Evolutionary conservation across 441 rosid genomes (phyloP).

Genomic region (Populus hybrid): DNA sequence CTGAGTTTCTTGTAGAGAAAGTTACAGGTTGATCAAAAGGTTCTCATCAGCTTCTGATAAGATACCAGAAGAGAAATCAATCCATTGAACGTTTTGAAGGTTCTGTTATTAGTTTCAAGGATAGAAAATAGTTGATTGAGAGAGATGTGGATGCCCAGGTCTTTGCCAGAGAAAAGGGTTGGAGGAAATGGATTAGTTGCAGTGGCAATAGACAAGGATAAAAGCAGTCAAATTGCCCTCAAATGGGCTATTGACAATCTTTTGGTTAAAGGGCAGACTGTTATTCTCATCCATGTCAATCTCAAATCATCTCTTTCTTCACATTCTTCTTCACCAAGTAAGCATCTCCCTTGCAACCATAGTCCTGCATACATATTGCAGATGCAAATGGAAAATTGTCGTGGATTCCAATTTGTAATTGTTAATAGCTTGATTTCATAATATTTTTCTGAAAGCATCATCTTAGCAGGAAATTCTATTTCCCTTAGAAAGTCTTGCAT

Average conservation of each 20-base stretch:
- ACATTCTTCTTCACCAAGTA: slow-evolving; percentile 31
- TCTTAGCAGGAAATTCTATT: not conserved
- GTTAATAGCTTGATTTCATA: not conserved
- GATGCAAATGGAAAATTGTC: not conserved
- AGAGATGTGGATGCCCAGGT: slow-evolving; percentile 52
- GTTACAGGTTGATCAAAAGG: not conserved
- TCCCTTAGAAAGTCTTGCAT: not conserved
- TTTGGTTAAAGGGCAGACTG: slow-evolving; percentile 53
- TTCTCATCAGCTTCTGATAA: not conserved
- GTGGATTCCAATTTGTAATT: not conserved
- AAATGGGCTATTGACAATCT: slow-evolving; percentile 86
- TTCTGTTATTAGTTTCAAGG: not conserved
- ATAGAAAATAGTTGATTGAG: not conserved
- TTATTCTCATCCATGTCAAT: slow-evolving; percentile 79
- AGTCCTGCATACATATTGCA: not conserved
- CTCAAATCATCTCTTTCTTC: slow-evolving; percentile 28
- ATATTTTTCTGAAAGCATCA: too few relatives aligned
- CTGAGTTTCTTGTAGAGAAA: not conserved
- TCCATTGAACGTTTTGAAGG: not conserved
- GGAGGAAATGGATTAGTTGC: slow-evolving; percentile 57
- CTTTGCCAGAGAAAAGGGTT: slow-evolving; percentile 29
- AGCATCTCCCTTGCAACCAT: slow-evolving; percentile 10
- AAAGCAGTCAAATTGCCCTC: slow-evolving; percentile 77
- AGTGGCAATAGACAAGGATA: slow-evolving; percentile 81
- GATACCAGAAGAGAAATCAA: not conserved